phyloP scores from a whole-genome alignment of 805 yeast genomes.

The Zygoascus bituminiphila region DNA sequence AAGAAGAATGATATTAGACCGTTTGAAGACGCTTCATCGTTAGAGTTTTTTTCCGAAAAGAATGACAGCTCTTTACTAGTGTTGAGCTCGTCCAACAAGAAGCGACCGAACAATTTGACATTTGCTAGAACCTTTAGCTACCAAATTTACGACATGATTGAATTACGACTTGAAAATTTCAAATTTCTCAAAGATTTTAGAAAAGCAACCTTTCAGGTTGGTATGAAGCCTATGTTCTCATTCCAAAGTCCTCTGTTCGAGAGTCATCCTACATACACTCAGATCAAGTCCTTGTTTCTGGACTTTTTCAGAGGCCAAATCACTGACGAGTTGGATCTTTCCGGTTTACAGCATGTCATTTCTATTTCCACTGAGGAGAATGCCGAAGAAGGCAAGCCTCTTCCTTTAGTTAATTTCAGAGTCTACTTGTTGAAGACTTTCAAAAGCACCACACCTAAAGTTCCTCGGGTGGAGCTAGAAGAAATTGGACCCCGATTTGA shows the following conservation, averaged over 20 bases:
- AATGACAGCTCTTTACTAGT: constrained; percentile 85
- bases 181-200: constrained; percentile 76
- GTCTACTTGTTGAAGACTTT: constrained; percentile 80
- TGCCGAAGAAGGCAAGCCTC: constrained; percentile 57
- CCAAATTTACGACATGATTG: constrained; percentile 90
- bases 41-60: constrained; percentile 92
- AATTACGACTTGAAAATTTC: constrained; percentile 59
- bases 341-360: constrained; percentile 88
- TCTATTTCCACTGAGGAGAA: constrained; percentile 64
- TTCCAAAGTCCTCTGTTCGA: constrained; percentile 93
- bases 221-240: constrained; percentile 87
- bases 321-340: constrained; percentile 79
- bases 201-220: constrained; percentile 71
- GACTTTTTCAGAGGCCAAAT: constrained; percentile 84
- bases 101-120: constrained; percentile 85
- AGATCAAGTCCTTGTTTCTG: constrained; percentile 76
- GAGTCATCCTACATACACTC: constrained; percentile 75
- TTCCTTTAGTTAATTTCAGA: constrained; percentile 82
- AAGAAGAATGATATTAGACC: constrained; percentile 88
- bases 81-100: constrained; percentile 71
- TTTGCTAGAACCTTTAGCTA: constrained; percentile 85
- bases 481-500: constrained; percentile 96
- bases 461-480: constrained; percentile 88
- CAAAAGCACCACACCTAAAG: constrained; percentile 60
- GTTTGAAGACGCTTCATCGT: constrained; percentile 75